Evolutionary conservation across 352 stramenopile genomes (phyloP).

Genomic region (Aphanomyces stellatus): DNA sequence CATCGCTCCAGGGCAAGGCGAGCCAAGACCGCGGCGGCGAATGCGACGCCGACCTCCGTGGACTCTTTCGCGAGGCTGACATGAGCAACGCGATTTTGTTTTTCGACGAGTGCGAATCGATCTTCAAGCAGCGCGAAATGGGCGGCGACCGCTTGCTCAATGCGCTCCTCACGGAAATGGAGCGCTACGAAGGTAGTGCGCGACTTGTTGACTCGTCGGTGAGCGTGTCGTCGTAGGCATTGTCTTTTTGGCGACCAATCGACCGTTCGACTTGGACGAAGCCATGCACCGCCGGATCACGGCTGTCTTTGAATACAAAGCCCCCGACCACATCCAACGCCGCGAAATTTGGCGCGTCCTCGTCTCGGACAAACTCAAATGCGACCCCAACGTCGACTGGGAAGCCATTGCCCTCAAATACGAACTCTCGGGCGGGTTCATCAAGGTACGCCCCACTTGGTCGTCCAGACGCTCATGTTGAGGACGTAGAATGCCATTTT

Average conservation of each 20-base stretch:
- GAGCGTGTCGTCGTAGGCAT: slow-evolving; percentile 40
- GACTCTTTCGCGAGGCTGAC: slow-evolving; percentile 78
- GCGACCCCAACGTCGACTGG: slow-evolving; percentile 67
- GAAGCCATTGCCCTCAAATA: slow-evolving; percentile 80
- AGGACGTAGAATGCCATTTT: slow-evolving; percentile 64
- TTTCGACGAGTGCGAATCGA: slow-evolving; percentile 85
- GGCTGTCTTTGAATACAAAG: slow-evolving; percentile 82
- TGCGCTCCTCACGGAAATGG: slow-evolving; percentile 81
- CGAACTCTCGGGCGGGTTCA: slow-evolving; percentile 84
- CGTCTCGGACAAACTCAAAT: slow-evolving; percentile 39
- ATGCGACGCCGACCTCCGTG: slow-evolving; percentile 67
- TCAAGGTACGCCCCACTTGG: slow-evolving; percentile 36
- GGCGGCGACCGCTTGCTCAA: slow-evolving; percentile 73
- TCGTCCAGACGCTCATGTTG: neutral
- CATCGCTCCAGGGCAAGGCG: slow-evolving; percentile 69
- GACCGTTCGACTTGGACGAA: slow-evolving; percentile 82
- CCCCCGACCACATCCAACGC: slow-evolving; percentile 72
- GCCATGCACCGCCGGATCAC: slow-evolving; percentile 87
- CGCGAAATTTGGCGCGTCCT: slow-evolving; percentile 81
- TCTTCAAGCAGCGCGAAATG: slow-evolving; percentile 78
- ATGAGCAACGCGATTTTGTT: slow-evolving; percentile 87
- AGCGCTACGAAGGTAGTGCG: slow-evolving; percentile 49
- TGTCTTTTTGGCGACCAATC: slow-evolving; percentile 84
- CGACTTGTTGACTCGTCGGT: neutral
- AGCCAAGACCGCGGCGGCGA: slow-evolving; percentile 49